Conservation (phyloP, 805 yeast genomes). For the Grigorovia yakushimaensis region DNA sequence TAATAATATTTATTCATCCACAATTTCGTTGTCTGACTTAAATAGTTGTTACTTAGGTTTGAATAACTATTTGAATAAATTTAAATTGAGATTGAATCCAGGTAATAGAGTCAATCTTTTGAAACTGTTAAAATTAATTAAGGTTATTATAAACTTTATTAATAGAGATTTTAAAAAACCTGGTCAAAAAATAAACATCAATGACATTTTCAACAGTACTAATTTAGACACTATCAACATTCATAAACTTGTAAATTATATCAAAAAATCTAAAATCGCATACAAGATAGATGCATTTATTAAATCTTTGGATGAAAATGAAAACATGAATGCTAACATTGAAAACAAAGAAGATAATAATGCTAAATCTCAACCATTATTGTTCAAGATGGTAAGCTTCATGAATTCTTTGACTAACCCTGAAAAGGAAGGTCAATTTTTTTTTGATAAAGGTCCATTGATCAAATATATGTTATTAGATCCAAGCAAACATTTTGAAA, state of each 20-base stretch:
- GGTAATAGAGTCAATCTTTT: constrained; percentile 61
- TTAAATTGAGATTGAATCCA: constrained; percentile 54
- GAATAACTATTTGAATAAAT: constrained; percentile 46
- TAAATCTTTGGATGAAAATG: constrained; percentile 1
- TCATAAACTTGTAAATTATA: constrained; percentile 53
- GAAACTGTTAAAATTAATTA: constrained; percentile 51
- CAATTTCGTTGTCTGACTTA: constrained; percentile 44
- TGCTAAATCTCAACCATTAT: constrained; percentile 35
- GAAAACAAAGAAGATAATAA: not conserved
- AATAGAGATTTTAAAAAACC: constrained; percentile 29
- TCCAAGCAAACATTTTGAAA: constrained; percentile 61
- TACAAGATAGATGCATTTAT: constrained; percentile 72
- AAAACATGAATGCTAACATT: constrained; percentile 2
- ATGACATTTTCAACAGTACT: constrained; percentile 46
- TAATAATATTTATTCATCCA: constrained; percentile 54
- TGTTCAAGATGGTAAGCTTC: constrained; percentile 60
- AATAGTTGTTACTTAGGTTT: constrained; percentile 38
- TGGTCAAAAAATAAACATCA: constrained; percentile 45
- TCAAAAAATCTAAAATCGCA: constrained; percentile 64
- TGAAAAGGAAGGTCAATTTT: constrained; percentile 67
- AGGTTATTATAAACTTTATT: constrained; percentile 42
- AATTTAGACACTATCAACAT: constrained; percentile 66
- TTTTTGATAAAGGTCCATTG: constrained; percentile 36
- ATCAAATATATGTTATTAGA: constrained; percentile 69
- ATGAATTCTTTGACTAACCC: constrained; percentile 61